Conservation (phyloP, 495 filamentous ascomycete species). For the Pseudotulostoma volvatum region DNA sequence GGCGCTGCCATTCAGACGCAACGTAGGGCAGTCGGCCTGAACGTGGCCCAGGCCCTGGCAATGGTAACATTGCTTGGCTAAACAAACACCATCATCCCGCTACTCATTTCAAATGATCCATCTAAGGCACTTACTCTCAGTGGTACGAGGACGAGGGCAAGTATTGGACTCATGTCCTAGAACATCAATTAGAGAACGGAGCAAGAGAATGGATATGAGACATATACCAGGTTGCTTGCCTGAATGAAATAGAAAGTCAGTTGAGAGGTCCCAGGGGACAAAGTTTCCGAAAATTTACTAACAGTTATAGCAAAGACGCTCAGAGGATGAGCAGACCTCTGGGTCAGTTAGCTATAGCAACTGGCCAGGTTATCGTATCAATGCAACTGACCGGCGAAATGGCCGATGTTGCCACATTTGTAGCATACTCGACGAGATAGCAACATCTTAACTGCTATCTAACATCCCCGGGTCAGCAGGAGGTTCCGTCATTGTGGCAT, state of each 20-base stretch:
- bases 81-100: slow-evolving; percentile 14
- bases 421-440: slow-evolving; percentile 96
- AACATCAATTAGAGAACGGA: slow-evolving; percentile 18
- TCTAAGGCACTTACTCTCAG: slow-evolving; percentile 50
- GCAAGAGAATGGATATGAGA: slow-evolving; percentile 7
- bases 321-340: slow-evolving; percentile 92
- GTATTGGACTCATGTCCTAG: slow-evolving; percentile 92
- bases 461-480: slow-evolving; percentile 7
- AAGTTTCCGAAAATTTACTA: slow-evolving; percentile 17
- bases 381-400: slow-evolving; percentile 64
- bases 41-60: slow-evolving; percentile 98
- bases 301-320: slow-evolving; percentile 99
- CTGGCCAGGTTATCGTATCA: neutral
- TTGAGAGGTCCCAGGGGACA: neutral
- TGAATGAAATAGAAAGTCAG: slow-evolving; percentile 21
- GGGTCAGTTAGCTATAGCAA: slow-evolving; percentile 7
- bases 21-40: slow-evolving; percentile 96
- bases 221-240: slow-evolving; percentile 71
- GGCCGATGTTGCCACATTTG: slow-evolving; percentile 99
- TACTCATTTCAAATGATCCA: slow-evolving; percentile 1
- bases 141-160: slow-evolving; percentile 90
- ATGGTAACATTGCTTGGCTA: slow-evolving; percentile 98
- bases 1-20: slow-evolving; percentile 70
- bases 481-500: slow-evolving; percentile 7
- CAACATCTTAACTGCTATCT: slow-evolving; percentile 54